Percentiles rank a stretch among this genome's conserved stretches.
Conservation (phyloP, 1,284 basidiomycete genomes). For the Ganoderma leucocontextum region DNA sequence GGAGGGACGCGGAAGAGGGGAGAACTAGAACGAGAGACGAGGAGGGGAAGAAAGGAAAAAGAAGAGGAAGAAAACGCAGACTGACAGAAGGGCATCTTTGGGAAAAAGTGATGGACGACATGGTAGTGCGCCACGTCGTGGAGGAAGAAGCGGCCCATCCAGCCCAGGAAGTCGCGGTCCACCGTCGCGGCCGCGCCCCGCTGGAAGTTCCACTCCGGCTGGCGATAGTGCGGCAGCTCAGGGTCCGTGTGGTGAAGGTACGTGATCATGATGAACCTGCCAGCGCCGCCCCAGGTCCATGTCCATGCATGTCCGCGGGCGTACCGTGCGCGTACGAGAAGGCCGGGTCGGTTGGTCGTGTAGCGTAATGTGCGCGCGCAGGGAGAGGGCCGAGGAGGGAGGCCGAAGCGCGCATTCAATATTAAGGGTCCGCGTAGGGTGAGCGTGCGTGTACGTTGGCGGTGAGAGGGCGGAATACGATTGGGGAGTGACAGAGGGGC, state of each 20-base stretch:
- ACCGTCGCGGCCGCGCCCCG: slow-evolving; percentile 66
- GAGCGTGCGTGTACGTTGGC: not conserved
- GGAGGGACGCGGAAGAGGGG: not conserved
- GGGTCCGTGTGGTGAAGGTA: slow-evolving; percentile 53
- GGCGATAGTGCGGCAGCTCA: slow-evolving; percentile 50
- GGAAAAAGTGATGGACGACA: slow-evolving; percentile 49
- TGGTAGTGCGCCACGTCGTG: slow-evolving; percentile 56
- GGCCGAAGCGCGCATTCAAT: not conserved
- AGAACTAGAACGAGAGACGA: not conserved
- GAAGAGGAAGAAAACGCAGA: not conserved
- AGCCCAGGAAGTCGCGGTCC: slow-evolving; percentile 62
- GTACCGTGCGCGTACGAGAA: not conserved
- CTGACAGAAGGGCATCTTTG: slow-evolving; percentile 45
- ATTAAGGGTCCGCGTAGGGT: not conserved
- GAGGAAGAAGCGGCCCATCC: slow-evolving; percentile 53
- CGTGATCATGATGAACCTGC: slow-evolving; percentile 53
- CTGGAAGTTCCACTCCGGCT: slow-evolving; percentile 58
- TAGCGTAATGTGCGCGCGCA: not conserved
- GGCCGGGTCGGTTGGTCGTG: not conserved
- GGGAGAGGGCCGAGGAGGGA: not conserved
- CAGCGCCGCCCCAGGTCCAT: not conserved
- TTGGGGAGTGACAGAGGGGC: not conserved
- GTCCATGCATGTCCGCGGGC: not conserved
- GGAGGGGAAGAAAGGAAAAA: not conserved
- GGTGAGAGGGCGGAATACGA: not conserved